phyloP scores from a whole-genome alignment of 2,329 filamentous ascomycete genomes.

The Neonectria punicea region DNA sequence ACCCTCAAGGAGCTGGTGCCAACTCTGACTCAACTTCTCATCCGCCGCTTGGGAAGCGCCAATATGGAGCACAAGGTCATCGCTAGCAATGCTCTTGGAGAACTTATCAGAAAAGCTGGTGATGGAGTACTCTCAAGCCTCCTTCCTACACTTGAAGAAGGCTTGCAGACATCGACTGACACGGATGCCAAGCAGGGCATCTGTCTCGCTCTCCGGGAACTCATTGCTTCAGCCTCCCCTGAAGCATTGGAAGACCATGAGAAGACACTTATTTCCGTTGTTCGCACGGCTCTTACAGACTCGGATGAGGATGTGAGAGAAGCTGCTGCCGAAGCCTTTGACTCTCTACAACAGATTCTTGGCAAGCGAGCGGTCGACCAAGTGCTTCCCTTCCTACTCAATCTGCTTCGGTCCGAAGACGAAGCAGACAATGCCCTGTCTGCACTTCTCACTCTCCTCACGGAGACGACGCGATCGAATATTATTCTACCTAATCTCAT shows the following conservation, averaged over 20 bases:
- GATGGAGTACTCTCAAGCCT: slow-evolving; percentile 90
- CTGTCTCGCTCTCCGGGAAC: slow-evolving; percentile 92
- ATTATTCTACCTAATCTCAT: slow-evolving; percentile 97
- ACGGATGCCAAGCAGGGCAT: slow-evolving; percentile 96
- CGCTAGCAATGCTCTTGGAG: slow-evolving; percentile 94
- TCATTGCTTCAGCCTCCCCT: slow-evolving; percentile 87
- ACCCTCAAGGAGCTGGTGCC: slow-evolving; percentile 96
- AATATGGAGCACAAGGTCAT: slow-evolving; percentile 99
- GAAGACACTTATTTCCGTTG: slow-evolving; percentile 92
- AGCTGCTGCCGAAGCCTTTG: slow-evolving; percentile 96
- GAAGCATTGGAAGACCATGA: slow-evolving; percentile 95
- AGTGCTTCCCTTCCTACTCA: slow-evolving; percentile 91
- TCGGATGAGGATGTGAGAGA: slow-evolving; percentile 90
- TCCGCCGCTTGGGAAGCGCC: slow-evolving; percentile 90
- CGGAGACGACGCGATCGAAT: slow-evolving; percentile 92
- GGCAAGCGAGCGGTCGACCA: slow-evolving; percentile 96
- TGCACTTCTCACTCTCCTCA: slow-evolving; percentile 91
- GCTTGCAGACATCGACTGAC: slow-evolving; percentile 87
- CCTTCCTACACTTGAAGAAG: slow-evolving; percentile 91
- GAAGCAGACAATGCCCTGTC: slow-evolving; percentile 93
- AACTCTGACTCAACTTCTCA: slow-evolving; percentile 93
- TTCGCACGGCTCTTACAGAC: slow-evolving; percentile 92
- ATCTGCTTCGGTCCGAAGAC: slow-evolving; percentile 84
- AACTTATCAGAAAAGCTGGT: slow-evolving; percentile 96
- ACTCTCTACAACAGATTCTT: slow-evolving; percentile 90